Conservation (phyloP, 2,329 filamentous ascomycete genomes). For the Albifimbria verrucaria region DNA sequence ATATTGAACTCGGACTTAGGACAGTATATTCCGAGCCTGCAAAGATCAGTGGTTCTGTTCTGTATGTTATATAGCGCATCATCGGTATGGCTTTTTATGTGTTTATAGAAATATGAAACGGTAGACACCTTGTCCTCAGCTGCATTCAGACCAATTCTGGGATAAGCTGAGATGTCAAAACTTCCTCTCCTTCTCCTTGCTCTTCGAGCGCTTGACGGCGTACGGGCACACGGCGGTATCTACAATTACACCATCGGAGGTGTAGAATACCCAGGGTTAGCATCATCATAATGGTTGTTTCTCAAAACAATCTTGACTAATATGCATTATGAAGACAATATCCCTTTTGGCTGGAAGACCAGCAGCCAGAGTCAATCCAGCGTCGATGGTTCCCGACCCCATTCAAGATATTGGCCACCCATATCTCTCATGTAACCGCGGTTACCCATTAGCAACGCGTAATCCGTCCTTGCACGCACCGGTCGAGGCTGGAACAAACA, state of each 20-base stretch:
- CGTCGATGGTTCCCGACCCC: conserved; percentile 13
- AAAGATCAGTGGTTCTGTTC: too few species aligned
- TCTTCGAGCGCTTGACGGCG: not conserved
- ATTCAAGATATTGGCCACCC: conserved; percentile 7
- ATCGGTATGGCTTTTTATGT: too few species aligned
- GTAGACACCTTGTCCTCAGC: too few species aligned
- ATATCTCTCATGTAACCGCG: conserved; percentile 10
- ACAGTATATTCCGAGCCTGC: too few species aligned
- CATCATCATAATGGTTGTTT: not conserved
- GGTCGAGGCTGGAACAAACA: conserved; percentile 41
- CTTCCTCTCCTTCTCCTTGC: not conserved
- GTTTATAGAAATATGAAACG: too few species aligned
- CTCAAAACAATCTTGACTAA: not conserved
- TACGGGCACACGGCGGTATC: conserved; percentile 2
- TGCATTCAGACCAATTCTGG: too few species aligned
- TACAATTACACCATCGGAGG: conserved; percentile 5
- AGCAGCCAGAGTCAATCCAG: conserved; percentile 10
- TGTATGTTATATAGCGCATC: too few species aligned
- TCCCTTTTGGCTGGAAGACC: conserved; percentile 9
- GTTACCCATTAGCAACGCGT: conserved; percentile 9
- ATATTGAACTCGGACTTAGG: too few species aligned
- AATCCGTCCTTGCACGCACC: conserved; percentile 11
- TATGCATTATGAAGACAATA: conserved; percentile 3
- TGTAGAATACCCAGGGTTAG: conserved; percentile 2
- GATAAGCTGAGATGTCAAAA: not conserved